Evolutionary conservation across 176 grass and related monocot species (phyloP), one percentile per base, ranked within the genome.

Genomic region (Tuctoria greenei): DNA sequence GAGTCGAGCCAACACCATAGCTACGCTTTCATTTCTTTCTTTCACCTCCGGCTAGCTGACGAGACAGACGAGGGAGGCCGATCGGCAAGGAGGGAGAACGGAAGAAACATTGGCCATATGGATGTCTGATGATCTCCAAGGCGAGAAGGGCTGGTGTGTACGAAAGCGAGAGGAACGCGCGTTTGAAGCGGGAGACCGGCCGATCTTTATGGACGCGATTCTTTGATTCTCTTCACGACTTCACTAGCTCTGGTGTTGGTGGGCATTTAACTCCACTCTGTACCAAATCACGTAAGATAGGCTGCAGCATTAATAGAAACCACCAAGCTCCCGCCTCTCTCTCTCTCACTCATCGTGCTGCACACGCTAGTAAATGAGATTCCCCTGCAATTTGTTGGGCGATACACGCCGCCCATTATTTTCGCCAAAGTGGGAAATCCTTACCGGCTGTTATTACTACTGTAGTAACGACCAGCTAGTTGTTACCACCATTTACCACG

Each of bases 1-100:
- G 90, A 87, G 71, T 69, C 81, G 81, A 68, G 87, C 84, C 90
- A 93, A 89, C 78, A 93, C 64, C 90, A 75, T 78, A 93, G 87
- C 79, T 79, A 78, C 80, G 39, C 81, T 89, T 89, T 81, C 90
- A 93, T 89, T 75, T 61, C 59, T 47, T 41, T 65, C 21, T 40
- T 14, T 11, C 55, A 40, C 39, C 2, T 25, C 2, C 17, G 40
- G 49, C 59, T 0, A 71, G 20, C 20, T 10, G 31, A 49, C 20
- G 13, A 47, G 45, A 47, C 45, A 4, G 25, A 10, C 20, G 17
- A 10, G 11, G 20, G 18, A 18, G 26, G 14, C 10, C 21, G 41
- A 73, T 61, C 50, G 18, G 21, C 12, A 37, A 17, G 4, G 34
- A 5, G 14, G 28, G 28, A 13, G 9, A 43, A 51, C 26, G 46